A percentile compares a stretch with the other conserved stretches of the same genome.
These are phyloP conservation scores for Gnaphalium uliginosum DNA, from an alignment of 129 eudicot species.

Conservation along the genomic window DNA sequence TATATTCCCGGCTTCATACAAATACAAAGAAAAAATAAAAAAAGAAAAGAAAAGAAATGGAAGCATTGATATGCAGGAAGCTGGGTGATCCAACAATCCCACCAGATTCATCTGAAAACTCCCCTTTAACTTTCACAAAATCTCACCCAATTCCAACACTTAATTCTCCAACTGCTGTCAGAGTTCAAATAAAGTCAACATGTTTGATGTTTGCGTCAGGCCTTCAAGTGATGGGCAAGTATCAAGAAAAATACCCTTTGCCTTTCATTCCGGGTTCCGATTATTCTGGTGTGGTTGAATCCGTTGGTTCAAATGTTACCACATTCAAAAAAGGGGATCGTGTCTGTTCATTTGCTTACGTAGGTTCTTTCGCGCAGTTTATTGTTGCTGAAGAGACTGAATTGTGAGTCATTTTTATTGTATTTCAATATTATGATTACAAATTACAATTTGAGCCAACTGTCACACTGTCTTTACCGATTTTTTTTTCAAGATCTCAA, in stretches of 20 bases:
- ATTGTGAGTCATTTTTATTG: constrained; percentile 45
- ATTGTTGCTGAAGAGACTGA: constrained; percentile 65
- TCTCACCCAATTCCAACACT: constrained; percentile 73
- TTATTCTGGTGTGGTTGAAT: constrained; percentile 80
- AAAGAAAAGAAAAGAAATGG: constrained; percentile 45
- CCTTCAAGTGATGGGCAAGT: constrained; percentile 75
- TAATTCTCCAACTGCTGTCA: constrained; percentile 52
- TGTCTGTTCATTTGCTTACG: constrained; percentile 58
- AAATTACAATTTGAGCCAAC: too few relatives aligned
- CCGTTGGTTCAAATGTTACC: constrained; percentile 59
- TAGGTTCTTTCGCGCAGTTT: constrained; percentile 76
- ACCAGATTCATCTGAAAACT: constrained; percentile 40
- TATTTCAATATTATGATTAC: not conserved
- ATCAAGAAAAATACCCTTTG: constrained; percentile 69
- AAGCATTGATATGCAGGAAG: constrained; percentile 68
- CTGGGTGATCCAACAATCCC: constrained; percentile 85
- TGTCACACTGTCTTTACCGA: too few relatives aligned
- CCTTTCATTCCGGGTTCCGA: constrained; percentile 88
- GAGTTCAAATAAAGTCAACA: constrained; percentile 70
- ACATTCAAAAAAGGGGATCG: constrained; percentile 66
- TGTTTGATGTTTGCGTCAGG: constrained; percentile 77
- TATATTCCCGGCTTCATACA: too few relatives aligned
- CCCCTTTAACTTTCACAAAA: constrained; percentile 48
- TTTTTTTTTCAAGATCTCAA: too few relatives aligned
- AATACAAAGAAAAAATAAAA: too few relatives aligned